A percentile compares a stretch with the other conserved stretches of the same genome.
Evolutionary conservation across 345 rosid species (phyloP).

Genomic region (Bruguiera parviflora): DNA sequence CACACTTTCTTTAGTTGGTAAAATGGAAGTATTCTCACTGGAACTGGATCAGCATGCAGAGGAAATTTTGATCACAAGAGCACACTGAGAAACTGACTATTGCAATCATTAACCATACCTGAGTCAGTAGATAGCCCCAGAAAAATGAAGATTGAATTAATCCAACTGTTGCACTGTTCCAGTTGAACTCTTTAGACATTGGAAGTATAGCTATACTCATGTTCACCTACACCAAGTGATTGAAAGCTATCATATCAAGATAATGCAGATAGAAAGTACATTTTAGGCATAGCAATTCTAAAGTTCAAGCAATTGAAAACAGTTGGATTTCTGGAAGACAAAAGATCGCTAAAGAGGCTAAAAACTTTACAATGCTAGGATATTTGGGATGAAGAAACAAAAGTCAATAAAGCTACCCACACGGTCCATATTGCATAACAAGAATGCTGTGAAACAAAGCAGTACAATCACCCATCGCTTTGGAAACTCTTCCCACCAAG

Average conservation of each 20-base stretch:
- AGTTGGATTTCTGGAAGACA: no score
- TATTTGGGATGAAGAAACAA: background rate
- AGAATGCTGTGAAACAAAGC: constrained; percentile 77
- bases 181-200: constrained; percentile 87
- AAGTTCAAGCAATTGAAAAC: no score
- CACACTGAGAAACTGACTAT: constrained; percentile 1
- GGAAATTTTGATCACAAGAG: background rate
- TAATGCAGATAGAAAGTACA: no score
- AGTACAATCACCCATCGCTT: constrained; percentile 86
- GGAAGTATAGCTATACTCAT: constrained; percentile 99
- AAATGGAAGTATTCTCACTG: background rate
- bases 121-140: constrained; percentile 98
- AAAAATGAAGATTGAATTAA: constrained; percentile 96
- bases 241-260: constrained; percentile 14
- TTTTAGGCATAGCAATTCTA: no score
- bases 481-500: constrained; percentile 85
- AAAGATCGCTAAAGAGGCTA: no score
- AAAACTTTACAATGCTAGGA: background rate
- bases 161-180: constrained; percentile 97
- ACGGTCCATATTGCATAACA: constrained; percentile 97
- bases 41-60: background rate
- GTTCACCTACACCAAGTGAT: constrained; percentile 61
- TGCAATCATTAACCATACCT: constrained; percentile 42
- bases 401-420: constrained; percentile 38
- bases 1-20: background rate